Evolutionary conservation across 768 basidiomycete species (phyloP), one percentile per base, ranked within the genome.

Genomic region (Tylopilus rubrobrunneus): DNA sequence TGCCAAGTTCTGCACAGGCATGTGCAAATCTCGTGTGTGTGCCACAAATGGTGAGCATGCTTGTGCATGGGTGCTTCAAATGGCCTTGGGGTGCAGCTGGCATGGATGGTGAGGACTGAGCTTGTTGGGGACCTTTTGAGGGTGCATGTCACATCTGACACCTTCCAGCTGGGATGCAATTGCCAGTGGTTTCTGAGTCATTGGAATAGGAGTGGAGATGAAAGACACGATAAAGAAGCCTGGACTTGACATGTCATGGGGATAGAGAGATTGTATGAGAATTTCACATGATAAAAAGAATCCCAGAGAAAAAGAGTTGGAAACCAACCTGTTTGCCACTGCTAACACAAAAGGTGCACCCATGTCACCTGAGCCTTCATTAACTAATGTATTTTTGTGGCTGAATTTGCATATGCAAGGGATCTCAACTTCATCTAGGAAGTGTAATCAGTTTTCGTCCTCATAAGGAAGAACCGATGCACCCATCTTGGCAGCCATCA

Each of bases 21-120:
- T 93, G 91, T 8, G 86, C 84, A 58, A 90, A 89, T 53, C 91
- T 80, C 14, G 89, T 89, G 57, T 85, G 77, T 92, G 91, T 7
- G 86, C 86, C 88, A 91, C 87, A 92, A 45, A 92, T 83, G 61
- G 92, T 93, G 52, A 92, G 76, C 10, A 76, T 92, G 89, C 60
- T 86, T 89, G 70, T 93, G 91, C 1, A 90, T 89, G 8, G 87
- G 87, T 2, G 87, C 81, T 57, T 76, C 80, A 73, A 86, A 87
- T 0, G 78, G 56, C 5, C 52, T 56, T 15, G 52, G 48, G 25
- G 11, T 0, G 48, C 56, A 14, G 55, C 43, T 19, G 58, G 56
- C 25, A 49, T 44, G 15, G 69, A 52, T 1, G 67, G 53, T 2
- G 58, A 55, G 17, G 55, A 34, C 19, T 54, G 65, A 2, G 58